phyloP scores from a whole-genome alignment of 805 yeast species.

The Candida ascalaphidarum region DNA sequence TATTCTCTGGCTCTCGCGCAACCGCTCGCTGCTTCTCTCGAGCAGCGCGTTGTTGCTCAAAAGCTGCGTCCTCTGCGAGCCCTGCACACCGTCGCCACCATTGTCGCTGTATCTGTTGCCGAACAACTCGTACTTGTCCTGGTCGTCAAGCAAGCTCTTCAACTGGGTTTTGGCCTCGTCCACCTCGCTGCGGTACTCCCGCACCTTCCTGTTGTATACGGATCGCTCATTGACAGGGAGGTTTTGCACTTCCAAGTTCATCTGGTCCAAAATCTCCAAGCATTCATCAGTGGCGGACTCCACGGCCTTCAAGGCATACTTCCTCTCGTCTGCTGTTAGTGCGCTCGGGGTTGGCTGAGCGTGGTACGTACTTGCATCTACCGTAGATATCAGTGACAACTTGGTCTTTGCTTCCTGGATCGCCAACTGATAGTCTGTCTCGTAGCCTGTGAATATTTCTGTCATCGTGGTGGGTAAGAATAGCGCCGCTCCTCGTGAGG shows the following conservation, averaged over 20 bases:
- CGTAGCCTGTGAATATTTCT: constrained; percentile 56
- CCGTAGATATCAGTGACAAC: constrained; percentile 44
- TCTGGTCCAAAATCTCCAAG: constrained; percentile 73
- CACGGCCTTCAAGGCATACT: constrained; percentile 46
- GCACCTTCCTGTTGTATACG: constrained; percentile 61
- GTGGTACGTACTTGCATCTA: constrained; percentile 31
- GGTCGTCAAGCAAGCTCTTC: constrained; percentile 54
- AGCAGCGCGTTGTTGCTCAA: constrained; percentile 71
- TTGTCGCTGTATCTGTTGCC: constrained; percentile 41
- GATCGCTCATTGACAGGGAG: constrained; percentile 72
- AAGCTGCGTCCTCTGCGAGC: constrained; percentile 72
- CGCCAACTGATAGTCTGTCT: constrained; percentile 64
- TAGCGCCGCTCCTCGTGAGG: too few species aligned
- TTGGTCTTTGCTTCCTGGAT: constrained; percentile 63
- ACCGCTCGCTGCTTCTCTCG: constrained; percentile 74
- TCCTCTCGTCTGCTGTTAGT: constrained; percentile 35
- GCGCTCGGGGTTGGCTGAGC: not conserved
- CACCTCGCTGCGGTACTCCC: constrained; percentile 57
- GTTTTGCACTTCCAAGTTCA: constrained; percentile 79
- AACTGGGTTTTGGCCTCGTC: constrained; percentile 50
- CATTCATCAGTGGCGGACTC: constrained; percentile 74
- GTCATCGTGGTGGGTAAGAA: too few species aligned
- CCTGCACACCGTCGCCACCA: constrained; percentile 27
- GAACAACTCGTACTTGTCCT: constrained; percentile 65
- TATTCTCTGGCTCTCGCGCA: constrained; percentile 79